Conservation (phyloP, 2,329 filamentous ascomycete genomes). For the Sarocladium oryzae region DNA sequence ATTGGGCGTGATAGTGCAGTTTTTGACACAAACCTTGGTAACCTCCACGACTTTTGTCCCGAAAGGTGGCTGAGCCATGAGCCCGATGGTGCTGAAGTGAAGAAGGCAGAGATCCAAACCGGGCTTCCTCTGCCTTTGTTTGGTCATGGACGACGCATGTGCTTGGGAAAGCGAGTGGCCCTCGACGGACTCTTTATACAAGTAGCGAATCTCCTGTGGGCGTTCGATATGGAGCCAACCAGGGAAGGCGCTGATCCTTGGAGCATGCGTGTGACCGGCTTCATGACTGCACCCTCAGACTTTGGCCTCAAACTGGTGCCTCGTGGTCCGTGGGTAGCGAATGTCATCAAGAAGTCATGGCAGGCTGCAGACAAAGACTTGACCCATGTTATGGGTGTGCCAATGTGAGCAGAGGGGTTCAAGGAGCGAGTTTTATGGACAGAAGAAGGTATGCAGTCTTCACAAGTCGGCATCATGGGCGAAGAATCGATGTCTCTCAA, state of each 20-base stretch:
- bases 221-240: slow-evolving; percentile 31
- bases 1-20: slow-evolving; percentile 26
- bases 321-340: background rate
- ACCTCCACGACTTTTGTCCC: slow-evolving; percentile 13
- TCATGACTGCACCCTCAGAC: slow-evolving; percentile 10
- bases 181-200: slow-evolving; percentile 26
- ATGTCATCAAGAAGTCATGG: slow-evolving; percentile 1
- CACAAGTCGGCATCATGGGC: too few species aligned
- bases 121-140: slow-evolving; percentile 31
- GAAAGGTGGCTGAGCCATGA: background rate
- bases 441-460: too few species aligned
- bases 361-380: slow-evolving; percentile 2
- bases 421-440: too few species aligned
- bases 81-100: background rate
- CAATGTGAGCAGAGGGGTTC: too few species aligned
- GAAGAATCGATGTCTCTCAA: too few species aligned
- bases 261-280: slow-evolving; percentile 10
- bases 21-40: slow-evolving; percentile 27
- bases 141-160: slow-evolving; percentile 32
- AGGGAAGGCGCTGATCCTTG: slow-evolving; percentile 17
- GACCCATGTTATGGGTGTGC: background rate
- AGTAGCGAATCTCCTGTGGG: slow-evolving; percentile 39
- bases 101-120: slow-evolving; percentile 12
- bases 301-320: slow-evolving; percentile 11
- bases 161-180: slow-evolving; percentile 36